Conservation (phyloP, 83 land plant genomes). For the Picea abies region DNA sequence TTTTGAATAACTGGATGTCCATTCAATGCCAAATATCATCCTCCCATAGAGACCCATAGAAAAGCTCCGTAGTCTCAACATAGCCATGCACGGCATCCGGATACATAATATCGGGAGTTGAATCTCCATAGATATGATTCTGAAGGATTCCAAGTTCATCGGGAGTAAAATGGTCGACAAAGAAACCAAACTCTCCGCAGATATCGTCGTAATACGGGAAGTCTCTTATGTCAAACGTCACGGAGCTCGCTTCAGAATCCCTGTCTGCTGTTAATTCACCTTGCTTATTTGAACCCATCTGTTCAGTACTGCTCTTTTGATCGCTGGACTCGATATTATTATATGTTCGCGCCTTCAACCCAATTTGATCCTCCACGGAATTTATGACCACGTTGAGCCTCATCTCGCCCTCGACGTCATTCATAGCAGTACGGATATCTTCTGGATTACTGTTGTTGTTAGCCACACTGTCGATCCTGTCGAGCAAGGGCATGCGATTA, state of each 20-base stretch:
- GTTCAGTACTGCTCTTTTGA: background rate
- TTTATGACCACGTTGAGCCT: slow-evolving; percentile 7
- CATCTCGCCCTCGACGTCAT: background rate
- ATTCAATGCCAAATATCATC: slow-evolving; percentile 13
- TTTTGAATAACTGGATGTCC: background rate
- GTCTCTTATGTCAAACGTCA: background rate
- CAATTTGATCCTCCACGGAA: background rate
- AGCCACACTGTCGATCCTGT: background rate
- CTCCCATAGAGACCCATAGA: slow-evolving; percentile 6
- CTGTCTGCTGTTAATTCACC: background rate
- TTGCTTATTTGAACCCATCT: background rate
- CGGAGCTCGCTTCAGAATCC: background rate
- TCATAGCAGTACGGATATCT: too few relatives aligned
- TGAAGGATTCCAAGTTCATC: background rate
- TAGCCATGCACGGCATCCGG: background rate
- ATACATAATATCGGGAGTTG: background rate
- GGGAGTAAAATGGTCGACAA: background rate
- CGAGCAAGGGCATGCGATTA: background rate
- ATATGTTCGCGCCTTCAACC: background rate
- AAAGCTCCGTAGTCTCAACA: background rate
- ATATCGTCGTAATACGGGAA: background rate
- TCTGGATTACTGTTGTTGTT: background rate
- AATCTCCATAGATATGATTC: background rate
- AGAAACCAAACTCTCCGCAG: background rate
- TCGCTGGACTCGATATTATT: too few relatives aligned